Evolutionary conservation across 2,329 filamentous ascomycete genomes (phyloP).

Genomic region (Beauveria scarabaeidicola): DNA sequence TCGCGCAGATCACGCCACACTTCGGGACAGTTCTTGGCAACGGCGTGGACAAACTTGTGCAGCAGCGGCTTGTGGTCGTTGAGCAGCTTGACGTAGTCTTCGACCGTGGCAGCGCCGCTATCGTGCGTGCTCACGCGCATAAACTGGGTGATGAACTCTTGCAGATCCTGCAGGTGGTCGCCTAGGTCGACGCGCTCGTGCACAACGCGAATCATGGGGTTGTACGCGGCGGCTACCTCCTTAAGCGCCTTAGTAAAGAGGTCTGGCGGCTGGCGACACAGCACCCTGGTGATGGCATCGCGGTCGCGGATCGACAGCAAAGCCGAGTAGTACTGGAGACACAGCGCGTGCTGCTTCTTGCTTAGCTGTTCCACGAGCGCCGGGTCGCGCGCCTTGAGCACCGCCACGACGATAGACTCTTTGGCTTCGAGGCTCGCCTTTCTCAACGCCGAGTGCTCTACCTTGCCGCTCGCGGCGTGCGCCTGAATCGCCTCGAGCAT

Average conservation of each 20-base stretch:
- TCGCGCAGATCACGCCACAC: conserved; percentile 51
- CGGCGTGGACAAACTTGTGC: conserved; percentile 64
- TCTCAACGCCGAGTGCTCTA: conserved; percentile 51
- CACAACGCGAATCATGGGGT: conserved; percentile 63
- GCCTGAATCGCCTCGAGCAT: conserved; percentile 52
- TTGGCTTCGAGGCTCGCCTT: conserved; percentile 40
- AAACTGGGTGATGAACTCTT: conserved; percentile 63
- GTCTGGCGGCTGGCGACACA: conserved; percentile 64
- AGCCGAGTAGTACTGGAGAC: conserved; percentile 61
- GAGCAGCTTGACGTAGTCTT: conserved; percentile 63
- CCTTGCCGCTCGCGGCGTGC: conserved; percentile 43
- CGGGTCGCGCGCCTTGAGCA: conserved; percentile 49
- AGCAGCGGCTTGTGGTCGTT: conserved; percentile 53
- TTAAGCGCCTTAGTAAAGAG: conserved; percentile 60
- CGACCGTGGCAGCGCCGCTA: conserved; percentile 40
- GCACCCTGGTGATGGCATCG: conserved; percentile 56
- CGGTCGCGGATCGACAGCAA: conserved; percentile 65
- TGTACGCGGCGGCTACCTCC: conserved; percentile 58
- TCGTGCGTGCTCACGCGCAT: conserved; percentile 49
- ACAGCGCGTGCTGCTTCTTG: conserved; percentile 53
- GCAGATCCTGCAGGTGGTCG: conserved; percentile 56
- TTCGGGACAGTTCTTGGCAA: conserved; percentile 59
- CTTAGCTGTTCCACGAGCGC: conserved; percentile 38
- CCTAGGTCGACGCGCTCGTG: conserved; percentile 65
- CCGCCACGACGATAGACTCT: conserved; percentile 57